Evolutionary conservation across 73 alveolate genomes (phyloP), one percentile per base, ranked within the genome.

Genomic region (Diophrys appendiculata): DNA sequence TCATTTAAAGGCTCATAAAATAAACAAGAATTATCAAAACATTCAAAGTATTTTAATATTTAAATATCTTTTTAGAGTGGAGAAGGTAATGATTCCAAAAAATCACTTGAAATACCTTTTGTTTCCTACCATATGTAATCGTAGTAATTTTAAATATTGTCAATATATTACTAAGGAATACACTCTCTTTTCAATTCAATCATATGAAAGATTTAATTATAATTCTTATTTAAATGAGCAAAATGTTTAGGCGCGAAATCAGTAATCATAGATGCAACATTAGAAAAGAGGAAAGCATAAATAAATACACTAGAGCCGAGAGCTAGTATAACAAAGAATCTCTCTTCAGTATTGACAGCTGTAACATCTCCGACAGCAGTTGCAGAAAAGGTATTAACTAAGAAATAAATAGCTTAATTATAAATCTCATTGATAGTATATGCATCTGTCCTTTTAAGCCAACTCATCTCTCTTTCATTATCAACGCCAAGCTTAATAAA

Each of bases 291-390:
- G 52, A 77, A 52, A 29, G 87, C 87, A 65, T 81, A 86, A 34
- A 60, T 8, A 56, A 74, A 80, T 18, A 78, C 60, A 24, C 56
- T 13, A 11, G 24, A 0, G 75, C 72, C 68, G 54, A 86, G 29
- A 23, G 24, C 0, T 32, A 86, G 33, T 34, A 79, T 53, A 52
- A 52, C 54, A n/a, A 68, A 75, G 30, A 71, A 81, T 76, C 88
- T 73, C 68, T 87, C 94, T 18, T 34, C 52, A 27, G 65, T 43
- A 54, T 32, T 74, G 0, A 87, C 68, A 60, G 83, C 22, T 0
- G 85, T 52, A 14, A 87, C 18, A 33, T 87, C 91, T 0, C 94
- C 94, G 13, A 74, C 27, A 1, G 91, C 78, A 0, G 76, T 81
- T 65, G 76, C 83, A 54, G 89, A 82, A 29, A 87, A 22, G 8